Base-by-base conservation (phyloP, 192 early-diverging fungal species). In the Mycoemilia scoparia region DNA sequence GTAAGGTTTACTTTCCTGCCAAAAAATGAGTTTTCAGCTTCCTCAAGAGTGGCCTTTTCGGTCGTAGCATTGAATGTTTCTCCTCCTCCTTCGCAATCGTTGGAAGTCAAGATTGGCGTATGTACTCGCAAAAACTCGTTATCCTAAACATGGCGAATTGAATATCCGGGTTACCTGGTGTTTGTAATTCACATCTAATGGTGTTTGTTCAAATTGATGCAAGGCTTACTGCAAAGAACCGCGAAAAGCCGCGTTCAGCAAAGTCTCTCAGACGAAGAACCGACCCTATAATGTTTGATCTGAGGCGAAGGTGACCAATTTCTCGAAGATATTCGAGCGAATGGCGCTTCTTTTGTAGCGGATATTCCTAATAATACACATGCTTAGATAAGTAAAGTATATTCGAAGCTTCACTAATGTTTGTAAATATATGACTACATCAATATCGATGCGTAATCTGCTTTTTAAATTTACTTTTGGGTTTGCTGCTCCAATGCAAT, bases 81-180 rank as follows among this genome's bases (percentile, higher is more conserved):
- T 5, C 87, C 84, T 8, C 76, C 87, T 19, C 84, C 87, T 39
- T 90, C 87, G 58, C 84, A 90, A 45, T 90, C 87, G 39, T 77
- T 73, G 4, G 75, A 61, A 7, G 87, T 90, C 43, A 90, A 30
- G 3, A 82, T 60, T 1, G 87, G 87, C 5, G 87, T 87, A 34
- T 84, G 74, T 22, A 82, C 49, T 20, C 76, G 73, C 5, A 76
- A 41, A 44, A 85, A 87, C 27, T 82, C 73, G 48, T 80, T 59
- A 15, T 66, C 59, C 34, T 46, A 40, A 24, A n/a, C n/a, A n/a
- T n/a, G n/a, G n/a, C n/a, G n/a, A n/a, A n/a, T n/a, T n/a, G n/a
- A n/a, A 34, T 29, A 38, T 9, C 0, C 1, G 5, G n/a, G 7
- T 8, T 49, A 74, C 73, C 60, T 68, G 57, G 36, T n/a, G n/a